Conservation (phyloP, 2,329 filamentous ascomycete genomes). For the Aspergillus melleus region DNA sequence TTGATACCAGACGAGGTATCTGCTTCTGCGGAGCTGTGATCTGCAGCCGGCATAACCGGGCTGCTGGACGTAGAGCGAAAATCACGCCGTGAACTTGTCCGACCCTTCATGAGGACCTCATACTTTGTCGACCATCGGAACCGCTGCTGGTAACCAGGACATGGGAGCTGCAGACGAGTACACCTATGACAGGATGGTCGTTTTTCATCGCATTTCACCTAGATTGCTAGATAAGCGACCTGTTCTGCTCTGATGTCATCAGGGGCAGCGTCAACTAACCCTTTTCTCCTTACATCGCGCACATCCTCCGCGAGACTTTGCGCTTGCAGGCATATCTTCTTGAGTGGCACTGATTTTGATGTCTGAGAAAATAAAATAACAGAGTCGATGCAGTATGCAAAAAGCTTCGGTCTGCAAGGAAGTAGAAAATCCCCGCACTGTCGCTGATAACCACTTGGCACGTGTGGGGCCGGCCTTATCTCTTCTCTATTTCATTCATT, state of each 20-base stretch:
- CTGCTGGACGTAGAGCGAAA: background rate
- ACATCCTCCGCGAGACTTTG: background rate
- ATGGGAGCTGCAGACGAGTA: background rate
- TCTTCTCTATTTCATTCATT: background rate
- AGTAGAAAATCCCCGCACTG: background rate
- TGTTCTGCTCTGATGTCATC: background rate
- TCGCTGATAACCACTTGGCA: background rate
- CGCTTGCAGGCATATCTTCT: background rate
- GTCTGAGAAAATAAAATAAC: background rate
- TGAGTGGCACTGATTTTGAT: background rate
- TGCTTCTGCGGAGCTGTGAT: background rate
- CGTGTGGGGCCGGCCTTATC: background rate
- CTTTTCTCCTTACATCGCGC: slow-evolving; percentile 2
- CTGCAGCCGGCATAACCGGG: background rate
- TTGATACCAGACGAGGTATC: background rate
- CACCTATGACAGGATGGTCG: background rate
- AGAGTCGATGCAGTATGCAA: background rate
- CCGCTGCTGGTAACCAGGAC: background rate
- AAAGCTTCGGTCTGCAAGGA: background rate
- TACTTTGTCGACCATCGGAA: slow-evolving; percentile 2
- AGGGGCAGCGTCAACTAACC: background rate
- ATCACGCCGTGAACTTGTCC: background rate
- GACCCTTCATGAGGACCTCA: background rate
- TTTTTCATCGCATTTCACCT: slow-evolving; percentile 1
- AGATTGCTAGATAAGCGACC: background rate